A percentile compares a stretch with the other conserved stretches of the same genome.
Evolutionary conservation across 805 yeast genomes (phyloP).

Genomic region (Candida maris): DNA sequence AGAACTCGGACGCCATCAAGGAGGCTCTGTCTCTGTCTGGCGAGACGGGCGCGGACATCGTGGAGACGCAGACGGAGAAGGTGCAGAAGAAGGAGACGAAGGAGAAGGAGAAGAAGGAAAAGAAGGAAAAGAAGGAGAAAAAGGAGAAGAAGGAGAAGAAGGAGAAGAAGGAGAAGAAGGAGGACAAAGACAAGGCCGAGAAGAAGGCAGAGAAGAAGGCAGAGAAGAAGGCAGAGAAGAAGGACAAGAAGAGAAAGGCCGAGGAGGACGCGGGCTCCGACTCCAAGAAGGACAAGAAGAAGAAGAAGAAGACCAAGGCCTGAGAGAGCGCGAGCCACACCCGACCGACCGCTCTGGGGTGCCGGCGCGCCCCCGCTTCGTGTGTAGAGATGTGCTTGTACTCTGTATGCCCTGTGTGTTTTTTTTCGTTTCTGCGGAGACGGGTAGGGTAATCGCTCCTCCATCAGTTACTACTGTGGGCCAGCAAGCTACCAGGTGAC

Average conservation of each 20-base stretch:
- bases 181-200: conserved; percentile 45
- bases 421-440: too few species aligned
- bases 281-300: conserved; percentile 17
- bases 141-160: conserved; percentile 35
- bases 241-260: conserved; percentile 29
- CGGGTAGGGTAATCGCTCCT: too few species aligned
- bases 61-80: conserved; percentile 34
- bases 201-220: conserved; percentile 43
- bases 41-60: conserved; percentile 26
- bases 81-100: conserved; percentile 40
- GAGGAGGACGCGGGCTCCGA: conserved; percentile 11
- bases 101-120: conserved; percentile 44
- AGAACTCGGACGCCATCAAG: conserved; percentile 90
- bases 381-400: too few species aligned
- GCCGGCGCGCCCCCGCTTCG: too few species aligned
- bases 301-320: conserved; percentile 31
- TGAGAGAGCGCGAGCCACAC: conserved; percentile 9
- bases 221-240: conserved; percentile 32
- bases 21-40: conserved; percentile 76
- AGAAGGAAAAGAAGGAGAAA: conserved; percentile 33
- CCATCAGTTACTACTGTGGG: too few species aligned
- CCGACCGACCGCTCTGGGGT: too few species aligned
- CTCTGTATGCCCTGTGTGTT: too few species aligned
- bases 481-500: too few species aligned
- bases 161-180: conserved; percentile 48